Evolutionary conservation across 2,329 filamentous ascomycete species (phyloP), one percentile per base, ranked within the genome.

Genomic region (Colletotrichum scovillei): DNA sequence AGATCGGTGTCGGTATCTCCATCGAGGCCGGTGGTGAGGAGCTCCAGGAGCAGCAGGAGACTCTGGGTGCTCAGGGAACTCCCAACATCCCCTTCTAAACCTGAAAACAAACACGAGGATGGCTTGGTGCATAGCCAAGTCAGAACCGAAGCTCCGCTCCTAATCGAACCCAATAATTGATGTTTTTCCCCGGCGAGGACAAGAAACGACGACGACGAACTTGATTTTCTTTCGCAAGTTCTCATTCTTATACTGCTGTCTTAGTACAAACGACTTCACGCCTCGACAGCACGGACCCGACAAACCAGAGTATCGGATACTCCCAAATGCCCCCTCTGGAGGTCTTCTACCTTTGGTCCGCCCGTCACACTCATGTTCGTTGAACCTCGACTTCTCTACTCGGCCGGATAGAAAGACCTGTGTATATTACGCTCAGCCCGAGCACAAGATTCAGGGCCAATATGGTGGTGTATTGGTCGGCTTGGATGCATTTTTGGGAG

Each of bases 1-100:
- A 98, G 89, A 91, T 98, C 78, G 97, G 97, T 78, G 90, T 99
- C 76, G 95, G 95, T 74, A 94, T 99, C 78, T 97, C 95, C 60
- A 94, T 98, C 77, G 95, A 98, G 87, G 91, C 94, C 65, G 92
- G 92, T 63, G 90, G 92, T 69, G 95, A 97, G 83, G 95, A 97
- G 82, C 87, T 97, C 77, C 94, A 97, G 88, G 93, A 95, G 83
- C 93, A 95, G 85, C 93, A 95, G 83, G 93, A 95, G 82, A 82
- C 84, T 74, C 79, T 88, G 62, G 88, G 88, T 71, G 83, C 85
- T 70, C 87, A 89, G 78, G 83, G 88, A 42, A 82, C 86, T 56
- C 84, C 86, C 76, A 91, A 89, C 84, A 92, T 93, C 80, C 91
- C 91, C 77, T 93, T 93, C 82, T 93, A 92, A 88, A 72, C 62